phyloP scores from a whole-genome alignment of 352 stramenopile genomes.

The Halophytophthora polymorphica region DNA sequence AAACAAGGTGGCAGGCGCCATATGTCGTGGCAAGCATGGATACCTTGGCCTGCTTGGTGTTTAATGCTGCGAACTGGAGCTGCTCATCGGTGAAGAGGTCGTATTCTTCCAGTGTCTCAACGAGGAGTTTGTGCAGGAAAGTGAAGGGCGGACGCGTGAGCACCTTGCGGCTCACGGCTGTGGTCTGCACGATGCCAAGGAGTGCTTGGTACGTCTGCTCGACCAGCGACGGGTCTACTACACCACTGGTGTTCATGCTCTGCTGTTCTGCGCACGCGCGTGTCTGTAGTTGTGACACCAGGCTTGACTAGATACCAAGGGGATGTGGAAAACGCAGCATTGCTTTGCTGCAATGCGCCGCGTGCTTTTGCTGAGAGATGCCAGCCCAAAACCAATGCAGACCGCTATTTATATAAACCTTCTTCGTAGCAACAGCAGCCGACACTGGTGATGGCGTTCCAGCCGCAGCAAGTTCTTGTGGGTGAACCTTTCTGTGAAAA shows the following conservation, averaged over 20 bases:
- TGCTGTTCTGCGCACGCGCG: background rate
- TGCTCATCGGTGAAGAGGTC: conserved; percentile 70
- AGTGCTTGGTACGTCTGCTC: conserved; percentile 66
- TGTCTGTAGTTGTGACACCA: background rate
- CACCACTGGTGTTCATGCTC: background rate
- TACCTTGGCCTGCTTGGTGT: conserved; percentile 74
- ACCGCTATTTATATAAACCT: too few relatives aligned
- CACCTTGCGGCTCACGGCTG: conserved; percentile 64
- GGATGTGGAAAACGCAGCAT: background rate
- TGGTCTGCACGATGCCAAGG: conserved; percentile 64
- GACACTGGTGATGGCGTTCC: too few relatives aligned
- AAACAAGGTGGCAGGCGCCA: background rate
- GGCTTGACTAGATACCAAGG: background rate
- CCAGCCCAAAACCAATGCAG: background rate
- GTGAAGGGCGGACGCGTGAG: conserved; percentile 73
- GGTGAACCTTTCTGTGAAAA: too few relatives aligned
- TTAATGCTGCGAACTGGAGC: conserved; percentile 54
- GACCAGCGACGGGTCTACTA: conserved; percentile 31
- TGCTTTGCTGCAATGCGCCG: background rate
- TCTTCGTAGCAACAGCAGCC: too few relatives aligned
- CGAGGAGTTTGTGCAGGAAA: conserved; percentile 77
- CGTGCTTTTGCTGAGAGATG: background rate
- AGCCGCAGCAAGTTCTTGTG: too few relatives aligned
- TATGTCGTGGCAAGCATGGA: background rate
- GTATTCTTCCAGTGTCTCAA: conserved; percentile 58